These are phyloP conservation scores for Mycena venus DNA, from an alignment of 768 basidiomycete species.

Conservation along the genomic window DNA sequence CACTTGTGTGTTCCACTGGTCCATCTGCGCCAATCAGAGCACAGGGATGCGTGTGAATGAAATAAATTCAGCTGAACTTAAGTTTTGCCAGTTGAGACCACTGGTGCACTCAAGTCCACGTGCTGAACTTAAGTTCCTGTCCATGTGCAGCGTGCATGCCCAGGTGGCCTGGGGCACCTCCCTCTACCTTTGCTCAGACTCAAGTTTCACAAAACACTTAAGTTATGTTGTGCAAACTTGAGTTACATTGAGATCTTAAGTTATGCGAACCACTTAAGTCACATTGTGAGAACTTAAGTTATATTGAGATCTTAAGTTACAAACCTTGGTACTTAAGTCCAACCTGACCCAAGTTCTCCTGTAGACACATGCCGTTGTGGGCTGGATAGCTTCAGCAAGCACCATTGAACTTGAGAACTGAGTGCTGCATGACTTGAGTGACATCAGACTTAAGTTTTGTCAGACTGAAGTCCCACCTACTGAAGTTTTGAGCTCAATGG, in stretches of 20 bases:
- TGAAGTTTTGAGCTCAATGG: neutral
- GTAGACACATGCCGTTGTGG: neutral
- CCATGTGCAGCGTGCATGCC: neutral
- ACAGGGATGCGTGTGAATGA: too few species aligned
- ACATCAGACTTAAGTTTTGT: neutral
- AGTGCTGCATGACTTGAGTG: neutral
- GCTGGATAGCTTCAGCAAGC: neutral
- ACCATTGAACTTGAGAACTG: too few species aligned
- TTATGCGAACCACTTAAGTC: neutral
- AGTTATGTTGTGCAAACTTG: too few species aligned
- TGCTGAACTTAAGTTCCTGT: neutral
- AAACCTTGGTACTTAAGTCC: too few species aligned
- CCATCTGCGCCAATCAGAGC: too few species aligned
- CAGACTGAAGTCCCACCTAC: neutral
- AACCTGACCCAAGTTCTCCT: too few species aligned
- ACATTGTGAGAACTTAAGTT: neutral
- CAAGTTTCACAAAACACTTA: too few species aligned
- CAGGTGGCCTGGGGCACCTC: neutral
- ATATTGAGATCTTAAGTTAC: neutral
- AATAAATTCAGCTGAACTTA: too few species aligned
- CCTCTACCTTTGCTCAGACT: neutral
- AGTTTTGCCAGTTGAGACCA: neutral
- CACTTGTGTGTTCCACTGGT: too few species aligned
- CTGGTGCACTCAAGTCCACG: neutral
- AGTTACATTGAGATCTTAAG: too few species aligned